Evolutionary conservation across 345 rosid species (phyloP), one percentile per base, ranked within the genome.

Genomic region (Xanthoceras sorbifolium): DNA sequence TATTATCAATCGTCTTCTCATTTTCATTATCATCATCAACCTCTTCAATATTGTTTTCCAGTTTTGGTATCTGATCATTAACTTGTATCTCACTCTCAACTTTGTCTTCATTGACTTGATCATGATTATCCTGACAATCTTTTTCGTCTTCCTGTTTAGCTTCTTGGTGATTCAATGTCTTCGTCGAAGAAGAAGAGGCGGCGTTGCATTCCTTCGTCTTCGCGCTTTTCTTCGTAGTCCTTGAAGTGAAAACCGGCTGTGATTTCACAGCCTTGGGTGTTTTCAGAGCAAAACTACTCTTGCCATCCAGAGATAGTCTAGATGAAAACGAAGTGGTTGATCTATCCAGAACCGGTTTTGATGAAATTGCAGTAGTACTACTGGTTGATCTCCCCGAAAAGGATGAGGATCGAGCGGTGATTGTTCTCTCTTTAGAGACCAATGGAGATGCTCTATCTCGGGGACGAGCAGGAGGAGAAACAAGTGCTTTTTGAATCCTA

Each of bases 401-500:
- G 44, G 92, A 84, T 0, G 87, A 62, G 72, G 92, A 76, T 9
- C 84, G 84, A 59, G 62, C 23, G 15, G 85, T 22, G 17, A 46
- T 22, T 26, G 83, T 70, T 55, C 82, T 85, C 54, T 84, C 90
- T 28, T 85, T 82, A 59, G 85, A 72, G 42, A 66, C 77, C 60
- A 17, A 22, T 34, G 55, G 76, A 18, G 38, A 38, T 61, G 79
- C 52, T 78, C 77, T 78, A 15, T 85, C 86, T 46, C 74, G 76
- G 22, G 55, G 76, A 9, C 75, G 78, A 62, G 65, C 83, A 0
- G 91, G 87, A 0, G 92, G 87, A 78, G 91, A 88, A 22, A 50
- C 54, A 18, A 79, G 78, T n/a, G 83, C 61, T 72, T 79, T 90
- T 15, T 84, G 88, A 3, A 36, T 65, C 32, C 85, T 48, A 76